phyloP scores from a whole-genome alignment of 108 stramenopile species.

The Stephanodiscus triporus region DNA sequence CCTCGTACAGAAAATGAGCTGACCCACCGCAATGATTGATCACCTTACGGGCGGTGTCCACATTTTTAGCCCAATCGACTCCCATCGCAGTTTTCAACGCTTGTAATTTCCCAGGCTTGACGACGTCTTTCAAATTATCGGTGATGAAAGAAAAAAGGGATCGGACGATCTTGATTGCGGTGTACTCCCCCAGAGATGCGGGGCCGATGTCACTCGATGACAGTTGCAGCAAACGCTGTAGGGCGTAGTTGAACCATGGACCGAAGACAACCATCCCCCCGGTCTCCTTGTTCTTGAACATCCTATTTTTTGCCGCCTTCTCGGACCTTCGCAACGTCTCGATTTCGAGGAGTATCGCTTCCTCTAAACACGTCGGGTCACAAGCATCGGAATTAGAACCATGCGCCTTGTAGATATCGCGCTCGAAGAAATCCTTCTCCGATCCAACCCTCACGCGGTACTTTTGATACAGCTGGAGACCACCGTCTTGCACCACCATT shows the following conservation, averaged over 20 bases:
- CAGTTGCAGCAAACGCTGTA: constrained; percentile 18
- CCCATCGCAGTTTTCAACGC: constrained; percentile 13
- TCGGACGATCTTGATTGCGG: constrained; percentile 21
- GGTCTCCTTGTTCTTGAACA: constrained; percentile 25
- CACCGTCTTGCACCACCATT: not conserved
- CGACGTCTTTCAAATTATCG: constrained; percentile 14
- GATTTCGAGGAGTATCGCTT: constrained; percentile 25
- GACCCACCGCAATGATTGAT: constrained; percentile 11
- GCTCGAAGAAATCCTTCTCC: constrained; percentile 5
- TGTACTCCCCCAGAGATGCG: constrained; percentile 14
- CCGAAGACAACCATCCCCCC: constrained; percentile 32
- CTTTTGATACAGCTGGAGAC: constrained; percentile 2
- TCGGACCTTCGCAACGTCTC: constrained; percentile 16
- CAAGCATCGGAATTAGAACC: not conserved
- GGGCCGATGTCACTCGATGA: constrained; percentile 1
- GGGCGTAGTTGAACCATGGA: constrained; percentile 38
- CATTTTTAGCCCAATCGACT: constrained; percentile 24
- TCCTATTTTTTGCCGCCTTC: constrained; percentile 11
- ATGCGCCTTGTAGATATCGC: constrained; percentile 13
- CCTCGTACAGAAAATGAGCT: constrained; percentile 15
- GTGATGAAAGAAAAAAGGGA: constrained; percentile 26
- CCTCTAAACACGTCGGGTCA: constrained; percentile 11
- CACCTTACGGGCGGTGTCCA: constrained; percentile 16
- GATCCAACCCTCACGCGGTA: constrained; percentile 12
- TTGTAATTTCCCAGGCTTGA: constrained; percentile 17